Percentiles rank a stretch among this genome's conserved stretches.
phyloP scores from a whole-genome alignment of 1,139 yeast species.

The Pneumocystis carinii region DNA sequence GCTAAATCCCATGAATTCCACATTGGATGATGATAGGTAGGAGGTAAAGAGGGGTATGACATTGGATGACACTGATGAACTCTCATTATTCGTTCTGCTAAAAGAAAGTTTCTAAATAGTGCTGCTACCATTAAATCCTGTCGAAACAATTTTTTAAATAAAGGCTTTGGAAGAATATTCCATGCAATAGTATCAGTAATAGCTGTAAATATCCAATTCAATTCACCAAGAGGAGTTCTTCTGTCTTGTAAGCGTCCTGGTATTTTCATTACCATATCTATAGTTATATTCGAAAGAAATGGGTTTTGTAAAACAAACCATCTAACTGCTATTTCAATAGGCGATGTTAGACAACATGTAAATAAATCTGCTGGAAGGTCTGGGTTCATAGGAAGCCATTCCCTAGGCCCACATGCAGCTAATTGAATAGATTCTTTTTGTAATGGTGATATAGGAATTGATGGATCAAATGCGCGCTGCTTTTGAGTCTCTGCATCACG shows the following conservation, averaged over 20 bases:
- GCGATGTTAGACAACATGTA: slow-evolving; percentile 88
- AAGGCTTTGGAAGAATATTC: slow-evolving; percentile 77
- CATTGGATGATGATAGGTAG: slow-evolving; percentile 69
- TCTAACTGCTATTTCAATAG: slow-evolving; percentile 82
- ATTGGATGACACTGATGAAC: slow-evolving; percentile 87
- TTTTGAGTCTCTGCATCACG: slow-evolving; percentile 71
- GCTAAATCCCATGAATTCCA: slow-evolving; percentile 99
- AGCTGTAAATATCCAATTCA: slow-evolving; percentile 96
- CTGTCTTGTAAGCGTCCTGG: slow-evolving; percentile 90
- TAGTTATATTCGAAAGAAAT: slow-evolving; percentile 21
- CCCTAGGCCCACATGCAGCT: slow-evolving; percentile 85
- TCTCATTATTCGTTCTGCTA: slow-evolving; percentile 91
- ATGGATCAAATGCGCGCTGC: slow-evolving; percentile 37
- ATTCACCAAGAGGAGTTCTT: slow-evolving; percentile 87
- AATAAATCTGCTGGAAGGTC: slow-evolving; percentile 91
- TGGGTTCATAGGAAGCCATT: slow-evolving; percentile 81
- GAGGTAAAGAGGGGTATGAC: slow-evolving; percentile 86
- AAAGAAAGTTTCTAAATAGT: slow-evolving; percentile 71
- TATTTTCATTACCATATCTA: slow-evolving; percentile 35
- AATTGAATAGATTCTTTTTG: slow-evolving; percentile 76
- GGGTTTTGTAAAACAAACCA: slow-evolving; percentile 81
- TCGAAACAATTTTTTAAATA: slow-evolving; percentile 77
- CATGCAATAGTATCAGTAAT: slow-evolving; percentile 97
- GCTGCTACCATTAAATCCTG: slow-evolving; percentile 97
- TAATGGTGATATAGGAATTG: slow-evolving; percentile 50